These are phyloP conservation scores for Rhynchosporium graminicola DNA, from an alignment of 2,329 filamentous ascomycete genomes.

Conservation along the genomic window DNA sequence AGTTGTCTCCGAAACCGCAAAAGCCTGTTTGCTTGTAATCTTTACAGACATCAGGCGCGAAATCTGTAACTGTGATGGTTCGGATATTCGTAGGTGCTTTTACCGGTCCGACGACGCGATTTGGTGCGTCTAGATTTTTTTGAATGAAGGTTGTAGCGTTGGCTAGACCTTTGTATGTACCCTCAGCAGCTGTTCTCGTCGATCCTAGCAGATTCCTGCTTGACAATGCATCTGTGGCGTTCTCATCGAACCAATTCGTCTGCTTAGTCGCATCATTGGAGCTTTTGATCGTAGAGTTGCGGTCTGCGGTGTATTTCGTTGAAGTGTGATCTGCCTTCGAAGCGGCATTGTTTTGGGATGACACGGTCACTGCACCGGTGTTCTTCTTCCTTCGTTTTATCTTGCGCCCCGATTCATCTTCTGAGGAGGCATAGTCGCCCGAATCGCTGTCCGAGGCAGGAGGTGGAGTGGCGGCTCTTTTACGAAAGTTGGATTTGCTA, in stretches of 20 bases:
- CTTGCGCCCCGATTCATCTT: conserved; percentile 73
- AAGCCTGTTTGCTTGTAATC: conserved; percentile 82
- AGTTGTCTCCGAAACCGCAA: conserved; percentile 50
- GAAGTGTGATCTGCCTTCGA: conserved; percentile 49
- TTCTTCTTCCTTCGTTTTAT: conserved; percentile 79
- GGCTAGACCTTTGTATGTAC: conserved; percentile 75
- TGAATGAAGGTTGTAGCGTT: conserved; percentile 73
- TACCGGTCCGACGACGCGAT: conserved; percentile 75
- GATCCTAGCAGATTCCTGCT: conserved; percentile 60
- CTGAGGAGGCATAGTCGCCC: conserved; percentile 66
- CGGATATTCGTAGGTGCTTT: conserved; percentile 89
- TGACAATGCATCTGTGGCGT: conserved; percentile 44
- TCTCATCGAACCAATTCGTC: conserved; percentile 86
- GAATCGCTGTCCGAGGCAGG: conserved; percentile 63
- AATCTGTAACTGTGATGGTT: conserved; percentile 88
- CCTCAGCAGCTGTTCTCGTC: conserved; percentile 55
- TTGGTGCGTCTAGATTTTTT: conserved; percentile 75
- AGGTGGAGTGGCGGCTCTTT: conserved; percentile 77
- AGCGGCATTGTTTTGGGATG: conserved; percentile 50
- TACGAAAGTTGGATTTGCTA: conserved; percentile 74
- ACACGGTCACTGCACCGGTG: conserved; percentile 64
- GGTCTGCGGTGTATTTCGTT: conserved; percentile 61
- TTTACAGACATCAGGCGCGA: conserved; percentile 91
- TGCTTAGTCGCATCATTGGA: conserved; percentile 88
- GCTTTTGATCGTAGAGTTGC: conserved; percentile 60